phyloP scores from a whole-genome alignment of 2,329 filamentous ascomycete species.

The Zasmidium citrigriseum region DNA sequence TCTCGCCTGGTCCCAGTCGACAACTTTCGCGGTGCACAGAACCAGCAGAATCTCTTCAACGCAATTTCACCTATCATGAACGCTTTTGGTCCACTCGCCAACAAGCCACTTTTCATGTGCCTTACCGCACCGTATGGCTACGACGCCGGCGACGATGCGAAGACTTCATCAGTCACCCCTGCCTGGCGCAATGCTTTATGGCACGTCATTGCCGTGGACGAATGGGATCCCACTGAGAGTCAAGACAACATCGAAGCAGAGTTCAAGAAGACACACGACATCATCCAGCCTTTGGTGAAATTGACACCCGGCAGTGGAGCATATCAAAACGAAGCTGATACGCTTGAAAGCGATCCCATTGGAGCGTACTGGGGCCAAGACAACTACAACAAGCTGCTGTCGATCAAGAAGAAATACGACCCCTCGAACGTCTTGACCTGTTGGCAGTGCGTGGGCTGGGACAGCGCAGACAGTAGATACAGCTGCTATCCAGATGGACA shows the following conservation, averaged over 20 bases:
- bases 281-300: background rate
- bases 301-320: background rate
- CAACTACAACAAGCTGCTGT: conserved; percentile 1
- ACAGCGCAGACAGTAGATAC: background rate
- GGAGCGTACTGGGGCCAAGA: background rate
- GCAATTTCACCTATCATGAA: conserved; percentile 10
- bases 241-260: background rate
- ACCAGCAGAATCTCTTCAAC: background rate
- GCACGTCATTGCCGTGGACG: conserved; percentile 9
- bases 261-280: conserved; percentile 2
- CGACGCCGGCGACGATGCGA: conserved; percentile 2
- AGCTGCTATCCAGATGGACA: background rate
- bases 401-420: conserved; percentile 1
- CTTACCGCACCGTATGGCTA: conserved; percentile 23
- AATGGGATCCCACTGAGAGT: conserved; percentile 4
- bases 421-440: background rate
- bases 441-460: background rate
- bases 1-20: background rate
- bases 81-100: background rate
- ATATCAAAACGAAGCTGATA: background rate
- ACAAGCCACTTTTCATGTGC: conserved; percentile 6
- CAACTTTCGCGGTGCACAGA: background rate
- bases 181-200: conserved; percentile 17
- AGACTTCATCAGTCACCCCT: conserved; percentile 21
- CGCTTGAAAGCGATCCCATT: background rate